These are phyloP conservation scores for Protomyces macrosporus DNA, from an alignment of 1,139 yeast genomes.

Conservation along the genomic window DNA sequence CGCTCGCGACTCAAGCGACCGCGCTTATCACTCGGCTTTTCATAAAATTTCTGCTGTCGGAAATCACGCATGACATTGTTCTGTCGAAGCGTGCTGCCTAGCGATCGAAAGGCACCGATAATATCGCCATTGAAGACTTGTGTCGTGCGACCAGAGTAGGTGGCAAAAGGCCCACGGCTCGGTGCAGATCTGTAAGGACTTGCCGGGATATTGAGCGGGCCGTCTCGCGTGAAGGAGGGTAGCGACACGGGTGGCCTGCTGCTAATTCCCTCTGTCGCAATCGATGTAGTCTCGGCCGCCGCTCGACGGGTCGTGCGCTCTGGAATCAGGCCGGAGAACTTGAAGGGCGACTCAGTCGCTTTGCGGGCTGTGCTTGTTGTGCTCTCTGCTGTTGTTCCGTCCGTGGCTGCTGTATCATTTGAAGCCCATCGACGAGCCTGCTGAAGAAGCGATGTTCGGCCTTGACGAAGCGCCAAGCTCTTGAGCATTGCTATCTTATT, in stretches of 20 bases:
- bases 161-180: constrained; percentile 9
- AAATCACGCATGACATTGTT: constrained; percentile 25
- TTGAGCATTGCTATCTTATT: no score
- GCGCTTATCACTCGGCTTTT: constrained; percentile 28
- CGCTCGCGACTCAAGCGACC: constrained; percentile 26
- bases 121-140: constrained; percentile 14
- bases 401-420: no score
- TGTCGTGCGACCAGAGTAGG: constrained; percentile 21
- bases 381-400: no score
- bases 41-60: constrained; percentile 24
- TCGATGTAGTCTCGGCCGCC: neutral
- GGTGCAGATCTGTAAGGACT: neutral
- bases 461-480: no score
- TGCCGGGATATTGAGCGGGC: neutral
- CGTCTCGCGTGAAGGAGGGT: neutral
- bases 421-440: no score
- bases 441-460: no score
- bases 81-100: neutral
- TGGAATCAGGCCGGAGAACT: neutral
- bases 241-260: neutral
- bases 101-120: constrained; percentile 6
- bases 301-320: neutral
- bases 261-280: neutral
- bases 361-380: no score
- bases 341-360: neutral